Conservation (phyloP, 1,139 yeast species). For the Diutina ranongensis region DNA sequence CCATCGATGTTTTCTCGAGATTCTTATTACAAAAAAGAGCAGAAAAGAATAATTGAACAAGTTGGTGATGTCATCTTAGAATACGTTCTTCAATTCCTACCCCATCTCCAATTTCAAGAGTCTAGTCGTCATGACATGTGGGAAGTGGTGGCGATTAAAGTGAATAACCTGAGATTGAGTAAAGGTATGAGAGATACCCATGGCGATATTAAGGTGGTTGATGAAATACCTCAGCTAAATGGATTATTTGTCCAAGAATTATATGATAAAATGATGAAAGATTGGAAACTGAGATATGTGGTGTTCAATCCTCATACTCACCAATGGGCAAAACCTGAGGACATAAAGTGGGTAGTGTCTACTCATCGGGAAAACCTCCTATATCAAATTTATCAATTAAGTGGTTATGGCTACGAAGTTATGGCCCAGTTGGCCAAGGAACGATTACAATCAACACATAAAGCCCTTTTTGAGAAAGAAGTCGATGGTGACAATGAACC, state of each 20-base stretch:
- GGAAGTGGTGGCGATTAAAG: conserved; percentile 4
- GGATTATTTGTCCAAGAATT: not conserved
- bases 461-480: not conserved
- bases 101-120: conserved; percentile 1
- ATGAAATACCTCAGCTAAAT: conserved; percentile 2
- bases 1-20: conserved; percentile 3
- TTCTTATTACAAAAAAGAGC: conserved; percentile 5
- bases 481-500: not conserved
- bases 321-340: not conserved
- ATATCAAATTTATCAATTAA: not conserved
- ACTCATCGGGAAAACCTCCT: not conserved
- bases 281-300: not conserved
- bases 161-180: not conserved
- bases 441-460: not conserved
- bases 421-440: conserved; percentile 1
- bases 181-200: not conserved
- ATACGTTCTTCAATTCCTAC: conserved; percentile 4
- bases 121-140: not conserved
- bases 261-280: conserved; percentile 2
- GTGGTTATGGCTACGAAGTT: conserved; percentile 1
- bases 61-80: not conserved
- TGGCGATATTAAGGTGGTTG: not conserved
- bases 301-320: not conserved
- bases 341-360: not conserved
- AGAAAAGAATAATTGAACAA: conserved; percentile 2